A percentile compares a stretch with the other conserved stretches of the same genome.
Evolutionary conservation across 352 stramenopile species (phyloP).

Genomic region (Phytophthora fragariae): DNA sequence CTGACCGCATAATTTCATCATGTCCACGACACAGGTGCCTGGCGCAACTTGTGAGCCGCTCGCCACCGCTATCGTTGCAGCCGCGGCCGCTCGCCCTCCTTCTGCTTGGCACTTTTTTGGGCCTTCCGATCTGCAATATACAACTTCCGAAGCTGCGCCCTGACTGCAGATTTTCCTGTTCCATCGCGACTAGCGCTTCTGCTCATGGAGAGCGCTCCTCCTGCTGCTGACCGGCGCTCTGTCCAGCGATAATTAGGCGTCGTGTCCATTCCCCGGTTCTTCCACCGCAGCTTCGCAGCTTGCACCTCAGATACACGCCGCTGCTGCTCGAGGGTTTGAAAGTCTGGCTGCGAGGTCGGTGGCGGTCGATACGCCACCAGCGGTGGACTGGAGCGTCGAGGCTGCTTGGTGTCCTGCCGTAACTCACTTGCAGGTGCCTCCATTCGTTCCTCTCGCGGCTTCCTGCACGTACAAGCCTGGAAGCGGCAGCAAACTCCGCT

Average conservation of each 20-base stretch:
- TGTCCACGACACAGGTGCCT: conserved; percentile 12
- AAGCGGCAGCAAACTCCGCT: conserved; percentile 32
- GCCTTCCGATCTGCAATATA: conserved; percentile 8
- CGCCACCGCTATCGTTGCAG: background rate
- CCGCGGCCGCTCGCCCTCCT: background rate
- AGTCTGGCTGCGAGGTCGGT: conserved; percentile 24
- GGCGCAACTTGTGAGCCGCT: background rate
- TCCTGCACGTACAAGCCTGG: conserved; percentile 37
- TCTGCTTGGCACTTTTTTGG: conserved; percentile 29
- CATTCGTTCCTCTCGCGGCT: background rate
- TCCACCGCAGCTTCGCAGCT: conserved; percentile 33
- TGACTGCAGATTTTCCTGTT: conserved; percentile 14
- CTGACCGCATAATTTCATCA: conserved; percentile 32
- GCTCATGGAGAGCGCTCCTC: conserved; percentile 33
- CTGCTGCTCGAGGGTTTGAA: conserved; percentile 39
- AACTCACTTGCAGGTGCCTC: background rate
- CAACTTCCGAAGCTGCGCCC: conserved; percentile 22
- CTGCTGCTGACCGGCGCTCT: conserved; percentile 36
- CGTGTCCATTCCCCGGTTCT: conserved; percentile 24
- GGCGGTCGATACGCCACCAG: conserved; percentile 23
- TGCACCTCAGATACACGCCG: conserved; percentile 31
- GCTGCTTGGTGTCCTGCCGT: conserved; percentile 25
- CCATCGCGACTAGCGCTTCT: conserved; percentile 30
- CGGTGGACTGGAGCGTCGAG: conserved; percentile 25
- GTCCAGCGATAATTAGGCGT: conserved; percentile 34